Base-by-base conservation (phyloP, 371 early-diverging fungal species). In the Syncephalastrum monosporum region DNA sequence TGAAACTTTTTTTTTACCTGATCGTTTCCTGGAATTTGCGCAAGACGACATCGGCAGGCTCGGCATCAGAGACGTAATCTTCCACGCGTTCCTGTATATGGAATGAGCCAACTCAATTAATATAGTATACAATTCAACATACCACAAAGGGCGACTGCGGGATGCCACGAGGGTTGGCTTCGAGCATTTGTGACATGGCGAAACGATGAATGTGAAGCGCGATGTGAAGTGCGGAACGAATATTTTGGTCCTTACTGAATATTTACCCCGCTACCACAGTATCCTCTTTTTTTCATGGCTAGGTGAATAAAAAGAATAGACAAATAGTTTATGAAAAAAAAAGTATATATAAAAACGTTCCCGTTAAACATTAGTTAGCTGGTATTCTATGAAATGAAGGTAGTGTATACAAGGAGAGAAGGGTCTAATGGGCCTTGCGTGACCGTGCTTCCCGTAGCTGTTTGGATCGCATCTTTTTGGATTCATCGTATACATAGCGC, bases 121-220 rank as follows among this genome's bases (percentile, higher is more conserved):
- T 6, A 7, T 5, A 29, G 4, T 29, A 29, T 7, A 29, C 6
- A 0, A 7, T 29, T 7, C 3, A 21, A 56, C 79, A 55, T 82
- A 90, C 97, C 59, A 97, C 90, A 78, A 97, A 97, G 38, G 95
- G 96, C n/a, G 96, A 94, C 66, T 82, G 82, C 17, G 97, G 97
- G 58, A 97, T 97, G 61, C 97, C 96, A 51, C 96, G 80, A 19
- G 97, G 93, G 67, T 97, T 97, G 21, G 86, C 72, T 55, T 88
- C 83, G 69, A 89, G 75, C 61, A 63, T 74, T 14, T 47, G 21
- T 42, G 56, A 47, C 56, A 56, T 56, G 56, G 29, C 27, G n/a
- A 23, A 56, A 47, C 42, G 24, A 23, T 17, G 14, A 33, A 21
- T 16, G 19, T 54, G 44, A 29, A 3, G 29, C 29, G 29, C 29